phyloP scores from a whole-genome alignment of 2,329 filamentous ascomycete genomes.

The Chrysosporium keratinophilum region DNA sequence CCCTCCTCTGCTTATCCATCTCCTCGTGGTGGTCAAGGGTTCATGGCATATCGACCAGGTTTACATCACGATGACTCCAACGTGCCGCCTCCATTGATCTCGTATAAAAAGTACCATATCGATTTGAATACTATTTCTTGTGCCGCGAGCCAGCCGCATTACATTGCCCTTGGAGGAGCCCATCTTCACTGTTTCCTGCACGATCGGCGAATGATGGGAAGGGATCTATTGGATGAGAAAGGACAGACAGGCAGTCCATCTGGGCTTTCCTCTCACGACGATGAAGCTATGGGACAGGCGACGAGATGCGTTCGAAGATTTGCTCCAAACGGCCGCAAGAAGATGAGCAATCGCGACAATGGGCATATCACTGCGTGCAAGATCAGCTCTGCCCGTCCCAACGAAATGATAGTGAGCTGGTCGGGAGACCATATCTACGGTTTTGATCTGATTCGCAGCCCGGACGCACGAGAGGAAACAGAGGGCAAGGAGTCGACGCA shows the following conservation, averaged over 20 bases:
- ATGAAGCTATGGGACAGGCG: constrained; percentile 48
- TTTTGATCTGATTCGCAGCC: constrained; percentile 52
- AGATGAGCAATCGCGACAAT: constrained; percentile 39
- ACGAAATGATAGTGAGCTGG: constrained; percentile 60
- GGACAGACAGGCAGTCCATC: constrained; percentile 37
- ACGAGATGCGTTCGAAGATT: constrained; percentile 58
- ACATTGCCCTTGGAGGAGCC: constrained; percentile 58
- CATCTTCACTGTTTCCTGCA: constrained; percentile 60
- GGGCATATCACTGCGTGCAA: constrained; percentile 61
- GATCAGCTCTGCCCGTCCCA: constrained; percentile 58
- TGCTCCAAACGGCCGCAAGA: constrained; percentile 49
- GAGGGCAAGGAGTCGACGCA: constrained; percentile 21
- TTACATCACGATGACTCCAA: constrained; percentile 40
- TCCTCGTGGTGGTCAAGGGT: constrained; percentile 37
- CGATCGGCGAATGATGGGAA: constrained; percentile 56
- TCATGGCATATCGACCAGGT: constrained; percentile 34
- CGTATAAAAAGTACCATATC: constrained; percentile 52
- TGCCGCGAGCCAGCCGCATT: constrained; percentile 56
- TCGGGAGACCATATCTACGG: constrained; percentile 56
- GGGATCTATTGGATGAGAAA: constrained; percentile 46
- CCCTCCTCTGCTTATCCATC: constrained; percentile 54
- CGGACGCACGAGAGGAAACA: constrained; percentile 42
- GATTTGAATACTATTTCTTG: constrained; percentile 61
- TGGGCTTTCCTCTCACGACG: constrained; percentile 39
- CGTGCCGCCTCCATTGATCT: constrained; percentile 54